Percentiles rank a stretch among this genome's conserved stretches.
phyloP scores from a whole-genome alignment of 176 grass and related monocot genomes.

The Echinochloa phyllopogon region DNA sequence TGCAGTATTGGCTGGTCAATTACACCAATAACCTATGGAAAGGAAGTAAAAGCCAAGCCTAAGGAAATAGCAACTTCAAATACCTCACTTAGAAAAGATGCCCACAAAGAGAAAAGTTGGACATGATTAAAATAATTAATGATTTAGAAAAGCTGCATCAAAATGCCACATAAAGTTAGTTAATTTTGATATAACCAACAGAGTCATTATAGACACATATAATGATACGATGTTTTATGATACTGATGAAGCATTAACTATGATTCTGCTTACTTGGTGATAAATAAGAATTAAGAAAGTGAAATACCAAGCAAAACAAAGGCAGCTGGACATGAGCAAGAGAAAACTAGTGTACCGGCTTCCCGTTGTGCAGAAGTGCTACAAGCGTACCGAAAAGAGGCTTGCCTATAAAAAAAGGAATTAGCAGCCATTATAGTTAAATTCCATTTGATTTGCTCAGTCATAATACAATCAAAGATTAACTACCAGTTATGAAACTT shows the following conservation, averaged over 20 bases:
- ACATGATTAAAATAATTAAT: background rate
- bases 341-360: slow-evolving; percentile 62
- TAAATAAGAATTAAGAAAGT: slow-evolving; percentile 18
- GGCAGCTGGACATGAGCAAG: slow-evolving; percentile 16
- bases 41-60: slow-evolving; percentile 11
- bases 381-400: slow-evolving; percentile 93
- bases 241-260: background rate
- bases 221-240: background rate
- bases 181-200: slow-evolving; percentile 21
- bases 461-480: slow-evolving; percentile 6
- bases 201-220: background rate
- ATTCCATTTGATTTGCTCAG: background rate
- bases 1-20: slow-evolving; percentile 85
- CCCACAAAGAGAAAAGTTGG: background rate
- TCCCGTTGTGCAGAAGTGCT: slow-evolving; percentile 77
- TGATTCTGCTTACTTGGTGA: background rate
- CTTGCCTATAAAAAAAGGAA: slow-evolving; percentile 66
- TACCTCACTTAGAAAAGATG: background rate
- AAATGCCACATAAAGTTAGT: background rate
- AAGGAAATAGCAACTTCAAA: slow-evolving; percentile 3
- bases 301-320: slow-evolving; percentile 24
- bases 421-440: slow-evolving; percentile 14
- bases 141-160: background rate
- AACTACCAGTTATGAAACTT: slow-evolving; percentile 88
- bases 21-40: slow-evolving; percentile 75